Conservation (phyloP, 1,139 yeast species). For the Blastobotrys aristatus region DNA sequence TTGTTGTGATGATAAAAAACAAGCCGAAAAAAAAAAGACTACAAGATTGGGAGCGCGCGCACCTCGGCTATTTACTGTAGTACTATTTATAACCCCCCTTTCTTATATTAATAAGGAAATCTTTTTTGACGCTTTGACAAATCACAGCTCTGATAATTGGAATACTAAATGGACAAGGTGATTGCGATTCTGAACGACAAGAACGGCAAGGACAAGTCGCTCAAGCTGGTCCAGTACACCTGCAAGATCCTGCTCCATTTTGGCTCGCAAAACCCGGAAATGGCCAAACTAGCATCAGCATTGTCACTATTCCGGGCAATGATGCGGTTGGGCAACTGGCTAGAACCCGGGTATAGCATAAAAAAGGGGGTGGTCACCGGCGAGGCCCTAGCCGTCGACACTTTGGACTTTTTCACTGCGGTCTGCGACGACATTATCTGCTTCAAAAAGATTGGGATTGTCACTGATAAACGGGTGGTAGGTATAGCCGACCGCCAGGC, state of each 20-base stretch:
- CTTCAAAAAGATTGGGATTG: constrained; percentile 28
- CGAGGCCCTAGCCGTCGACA: constrained; percentile 15
- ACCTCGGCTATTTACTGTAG: no score
- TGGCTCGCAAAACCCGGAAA: constrained; percentile 14
- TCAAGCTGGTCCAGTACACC: constrained; percentile 31
- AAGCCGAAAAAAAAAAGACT: no score
- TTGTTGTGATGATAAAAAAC: neutral
- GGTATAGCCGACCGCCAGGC: constrained; percentile 27
- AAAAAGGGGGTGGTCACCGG: neutral
- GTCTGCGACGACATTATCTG: constrained; percentile 32
- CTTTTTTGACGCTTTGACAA: no score
- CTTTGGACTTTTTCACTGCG: constrained; percentile 29
- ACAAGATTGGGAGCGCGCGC: no score
- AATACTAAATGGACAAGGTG: constrained; percentile 10
- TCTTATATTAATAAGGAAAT: no score
- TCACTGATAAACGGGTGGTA: constrained; percentile 18
- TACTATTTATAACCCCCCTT: no score
- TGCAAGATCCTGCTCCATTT: constrained; percentile 26
- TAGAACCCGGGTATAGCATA: constrained; percentile 22
- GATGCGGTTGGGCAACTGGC: constrained; percentile 33
- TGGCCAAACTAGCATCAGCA: constrained; percentile 25
- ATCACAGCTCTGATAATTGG: neutral
- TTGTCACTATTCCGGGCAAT: constrained; percentile 32
- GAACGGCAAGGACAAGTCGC: constrained; percentile 31
- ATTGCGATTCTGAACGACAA: constrained; percentile 24